These are phyloP conservation scores for Trypanosoma cruzi DNA, from an alignment of 208 protist genomes.

Conservation along the genomic window DNA sequence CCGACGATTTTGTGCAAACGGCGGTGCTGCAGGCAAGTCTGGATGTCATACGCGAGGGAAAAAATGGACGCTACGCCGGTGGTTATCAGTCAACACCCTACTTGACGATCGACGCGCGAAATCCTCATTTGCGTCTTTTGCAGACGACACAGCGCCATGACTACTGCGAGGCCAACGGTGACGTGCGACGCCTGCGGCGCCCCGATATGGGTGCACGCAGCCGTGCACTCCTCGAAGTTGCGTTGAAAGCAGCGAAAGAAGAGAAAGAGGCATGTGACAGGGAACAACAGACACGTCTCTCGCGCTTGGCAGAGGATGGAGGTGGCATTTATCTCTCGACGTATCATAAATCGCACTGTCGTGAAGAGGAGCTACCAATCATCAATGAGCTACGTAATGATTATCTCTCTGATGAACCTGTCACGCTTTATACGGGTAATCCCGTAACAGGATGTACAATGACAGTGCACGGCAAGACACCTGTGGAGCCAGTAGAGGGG, in stretches of 20 bases:
- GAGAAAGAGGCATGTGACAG: constrained; percentile 35
- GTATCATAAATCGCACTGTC: constrained; percentile 32
- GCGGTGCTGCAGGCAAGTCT: constrained; percentile 40
- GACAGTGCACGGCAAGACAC: constrained; percentile 88
- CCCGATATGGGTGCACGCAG: constrained; percentile 73
- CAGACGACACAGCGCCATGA: constrained; percentile 72
- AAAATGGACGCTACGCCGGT: constrained; percentile 51
- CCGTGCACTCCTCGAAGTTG: constrained; percentile 59
- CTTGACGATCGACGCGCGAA: constrained; percentile 54
- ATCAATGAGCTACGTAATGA: constrained; percentile 61
- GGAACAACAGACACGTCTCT: constrained; percentile 20
- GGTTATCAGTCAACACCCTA: constrained; percentile 80
- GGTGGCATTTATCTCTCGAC: constrained; percentile 24
- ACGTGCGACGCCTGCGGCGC: constrained; percentile 50
- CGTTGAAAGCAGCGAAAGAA: constrained; percentile 46
- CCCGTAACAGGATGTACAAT: constrained; percentile 77
- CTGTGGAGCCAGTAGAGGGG: constrained; percentile 44
- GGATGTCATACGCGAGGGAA: constrained; percentile 60
- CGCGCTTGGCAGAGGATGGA: constrained; percentile 5
- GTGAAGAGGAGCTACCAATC: constrained; percentile 46
- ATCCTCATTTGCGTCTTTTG: constrained; percentile 49
- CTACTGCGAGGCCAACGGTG: constrained; percentile 59
- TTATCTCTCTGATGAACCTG: constrained; percentile 79
- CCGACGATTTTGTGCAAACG: constrained; percentile 5
- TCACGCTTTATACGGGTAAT: constrained; percentile 89